A percentile compares a stretch with the other conserved stretches of the same genome.
Conservation (phyloP, 495 filamentous ascomycete genomes). For the Penicillium soppii region DNA sequence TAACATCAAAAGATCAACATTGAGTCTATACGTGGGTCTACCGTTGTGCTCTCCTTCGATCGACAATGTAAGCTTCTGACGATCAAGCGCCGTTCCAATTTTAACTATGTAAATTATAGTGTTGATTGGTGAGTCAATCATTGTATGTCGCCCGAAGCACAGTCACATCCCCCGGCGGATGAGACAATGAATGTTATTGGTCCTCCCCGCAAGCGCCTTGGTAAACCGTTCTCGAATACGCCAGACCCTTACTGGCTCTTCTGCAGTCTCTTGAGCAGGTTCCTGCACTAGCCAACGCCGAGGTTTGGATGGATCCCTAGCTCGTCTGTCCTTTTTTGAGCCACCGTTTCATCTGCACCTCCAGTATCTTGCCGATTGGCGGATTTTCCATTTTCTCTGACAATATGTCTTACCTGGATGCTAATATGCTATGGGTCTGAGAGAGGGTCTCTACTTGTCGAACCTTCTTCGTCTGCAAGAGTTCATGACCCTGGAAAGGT, state of each 20-base stretch:
- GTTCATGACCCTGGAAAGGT: not conserved
- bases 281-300: slow-evolving; percentile 3
- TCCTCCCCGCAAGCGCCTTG: not conserved
- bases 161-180: not conserved
- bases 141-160: not conserved
- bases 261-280: not conserved
- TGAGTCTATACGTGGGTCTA: too few relatives aligned
- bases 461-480: not conserved
- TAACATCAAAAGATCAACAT: too few relatives aligned
- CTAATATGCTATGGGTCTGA: not conserved
- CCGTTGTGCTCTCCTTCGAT: too few relatives aligned
- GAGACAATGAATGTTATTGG: not conserved
- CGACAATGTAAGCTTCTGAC: not conserved
- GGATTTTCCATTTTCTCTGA: not conserved
- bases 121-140: not conserved
- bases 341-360: slow-evolving; percentile 5
- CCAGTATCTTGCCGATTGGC: slow-evolving; percentile 5
- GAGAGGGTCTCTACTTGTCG: not conserved
- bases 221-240: not conserved
- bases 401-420: slow-evolving; percentile 4
- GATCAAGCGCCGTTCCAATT: slow-evolving; percentile 2
- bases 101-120: not conserved
- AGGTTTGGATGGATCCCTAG: not conserved
- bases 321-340: not conserved
- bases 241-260: slow-evolving; percentile 4